These are phyloP conservation scores for Syncephalastrum sp. DNA, from an alignment of 371 early-diverging fungal genomes.

Conservation along the genomic window DNA sequence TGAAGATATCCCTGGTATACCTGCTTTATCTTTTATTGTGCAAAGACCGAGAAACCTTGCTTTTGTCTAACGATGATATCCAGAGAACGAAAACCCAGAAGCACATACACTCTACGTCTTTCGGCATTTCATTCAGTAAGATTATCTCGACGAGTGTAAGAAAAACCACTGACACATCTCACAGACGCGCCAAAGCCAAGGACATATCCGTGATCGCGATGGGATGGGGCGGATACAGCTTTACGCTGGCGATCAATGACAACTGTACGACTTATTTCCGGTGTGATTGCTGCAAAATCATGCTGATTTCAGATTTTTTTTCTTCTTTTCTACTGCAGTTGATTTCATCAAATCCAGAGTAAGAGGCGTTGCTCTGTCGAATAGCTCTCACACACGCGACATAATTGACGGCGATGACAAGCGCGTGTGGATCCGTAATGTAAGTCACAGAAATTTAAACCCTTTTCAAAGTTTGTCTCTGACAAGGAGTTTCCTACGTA, in stretches of 20 bases:
- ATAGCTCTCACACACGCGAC: constrained; percentile 33
- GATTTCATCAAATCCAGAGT: constrained; percentile 32
- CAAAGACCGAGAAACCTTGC: constrained; percentile 3
- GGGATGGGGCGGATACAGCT: constrained; percentile 42
- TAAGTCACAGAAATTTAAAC: constrained; percentile 11
- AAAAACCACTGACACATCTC: background rate
- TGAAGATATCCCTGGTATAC: constrained; percentile 37
- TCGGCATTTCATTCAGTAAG: constrained; percentile 35
- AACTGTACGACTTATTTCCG: constrained; percentile 25
- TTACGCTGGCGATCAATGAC: constrained; percentile 32
- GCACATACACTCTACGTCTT: constrained; percentile 42
- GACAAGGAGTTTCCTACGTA: background rate
- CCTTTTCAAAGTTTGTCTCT: background rate
- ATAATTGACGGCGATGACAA: constrained; percentile 23
- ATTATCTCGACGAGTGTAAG: background rate
- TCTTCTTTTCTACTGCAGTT: constrained; percentile 15
- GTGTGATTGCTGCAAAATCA: background rate
- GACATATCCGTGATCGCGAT: constrained; percentile 31
- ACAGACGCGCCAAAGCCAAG: constrained; percentile 26
- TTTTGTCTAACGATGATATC: background rate
- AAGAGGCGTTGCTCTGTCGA: constrained; percentile 30
- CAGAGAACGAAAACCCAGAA: constrained; percentile 41
- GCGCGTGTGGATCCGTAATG: constrained; percentile 37
- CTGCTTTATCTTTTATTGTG: constrained; percentile 41
- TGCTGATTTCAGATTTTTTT: background rate